Percentiles rank a stretch among this genome's conserved stretches.
Conservation (phyloP, 257 asterid species). For the Petunia secreta region DNA sequence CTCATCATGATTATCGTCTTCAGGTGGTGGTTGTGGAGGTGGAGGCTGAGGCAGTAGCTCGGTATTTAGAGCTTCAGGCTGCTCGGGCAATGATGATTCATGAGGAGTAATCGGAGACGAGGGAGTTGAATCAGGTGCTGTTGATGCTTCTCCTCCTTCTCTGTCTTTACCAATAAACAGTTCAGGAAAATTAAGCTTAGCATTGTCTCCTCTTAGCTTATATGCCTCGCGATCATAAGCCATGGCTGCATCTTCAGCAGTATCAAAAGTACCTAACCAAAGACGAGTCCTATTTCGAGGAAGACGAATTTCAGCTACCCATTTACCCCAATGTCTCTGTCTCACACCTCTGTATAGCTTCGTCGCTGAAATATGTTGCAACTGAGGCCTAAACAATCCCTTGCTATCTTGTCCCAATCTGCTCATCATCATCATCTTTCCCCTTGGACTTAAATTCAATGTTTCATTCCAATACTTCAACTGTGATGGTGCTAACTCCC, state of each 20-base stretch:
- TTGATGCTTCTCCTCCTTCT: background rate
- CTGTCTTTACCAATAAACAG: conserved; percentile 61
- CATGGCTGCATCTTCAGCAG: conserved; percentile 92
- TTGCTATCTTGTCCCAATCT: conserved; percentile 44
- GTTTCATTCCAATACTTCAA: conserved; percentile 78
- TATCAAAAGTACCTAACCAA: conserved; percentile 96
- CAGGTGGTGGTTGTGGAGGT: background rate
- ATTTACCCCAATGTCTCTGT: conserved; percentile 98
- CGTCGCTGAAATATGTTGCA: conserved; percentile 54
- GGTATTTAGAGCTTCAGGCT: background rate
- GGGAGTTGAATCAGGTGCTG: conserved; percentile 20
- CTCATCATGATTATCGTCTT: conserved; percentile 34
- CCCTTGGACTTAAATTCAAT: conserved; percentile 73
- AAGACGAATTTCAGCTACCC: conserved; percentile 97
- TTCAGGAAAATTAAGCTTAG: conserved; percentile 84
- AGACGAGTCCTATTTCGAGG: conserved; percentile 88
- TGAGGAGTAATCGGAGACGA: conserved; percentile 33
- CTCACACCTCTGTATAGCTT: conserved; percentile 87
- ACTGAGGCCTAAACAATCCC: conserved; percentile 42
- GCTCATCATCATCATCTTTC: conserved; percentile 78
- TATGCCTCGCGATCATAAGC: conserved; percentile 94
- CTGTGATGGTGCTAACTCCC: conserved; percentile 38
- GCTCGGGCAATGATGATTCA: conserved; percentile 9
- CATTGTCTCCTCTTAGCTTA: conserved; percentile 83
- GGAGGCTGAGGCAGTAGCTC: conserved; percentile 31